Evolutionary conservation across 768 basidiomycete species (phyloP).

Genomic region (Phylloporus sp.): DNA sequence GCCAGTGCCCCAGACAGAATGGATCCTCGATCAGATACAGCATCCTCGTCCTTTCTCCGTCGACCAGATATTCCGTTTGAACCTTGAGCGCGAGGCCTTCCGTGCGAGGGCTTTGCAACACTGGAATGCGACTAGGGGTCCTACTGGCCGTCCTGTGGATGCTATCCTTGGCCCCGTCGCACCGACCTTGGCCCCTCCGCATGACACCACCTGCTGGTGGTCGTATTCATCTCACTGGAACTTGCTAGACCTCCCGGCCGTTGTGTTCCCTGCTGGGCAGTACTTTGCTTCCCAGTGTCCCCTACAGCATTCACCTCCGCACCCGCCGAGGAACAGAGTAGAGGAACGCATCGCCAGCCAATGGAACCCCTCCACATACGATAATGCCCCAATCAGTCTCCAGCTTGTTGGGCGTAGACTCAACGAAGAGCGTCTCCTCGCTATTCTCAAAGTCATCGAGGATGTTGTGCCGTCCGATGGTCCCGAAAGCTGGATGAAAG

Average conservation of each 20-base stretch:
- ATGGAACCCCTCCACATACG: conserved; percentile 41
- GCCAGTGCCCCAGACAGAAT: conserved; percentile 40
- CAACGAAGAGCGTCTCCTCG: conserved; percentile 48
- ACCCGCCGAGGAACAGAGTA: conserved; percentile 31
- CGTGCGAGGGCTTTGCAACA: conserved; percentile 38
- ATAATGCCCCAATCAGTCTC: conserved; percentile 42
- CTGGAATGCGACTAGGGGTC: conserved; percentile 39
- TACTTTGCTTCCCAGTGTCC: conserved; percentile 25
- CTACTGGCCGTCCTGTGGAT: conserved; percentile 45
- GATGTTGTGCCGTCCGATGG: conserved; percentile 12
- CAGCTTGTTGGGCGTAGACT: conserved; percentile 50
- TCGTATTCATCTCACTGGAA: conserved; percentile 53
- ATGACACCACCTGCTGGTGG: conserved; percentile 48
- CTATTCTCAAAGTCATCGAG: conserved; percentile 41
- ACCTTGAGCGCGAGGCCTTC: conserved; percentile 41
- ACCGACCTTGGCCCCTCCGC: conserved; percentile 46
- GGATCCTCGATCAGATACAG: conserved; percentile 42
- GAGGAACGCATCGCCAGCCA: conserved; percentile 36
- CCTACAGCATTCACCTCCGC: conserved; percentile 10
- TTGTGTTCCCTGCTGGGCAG: conserved; percentile 45
- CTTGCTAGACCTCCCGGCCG: conserved; percentile 45
- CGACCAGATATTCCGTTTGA: conserved; percentile 44
- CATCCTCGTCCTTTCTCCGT: conserved; percentile 36
- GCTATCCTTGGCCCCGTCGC: conserved; percentile 45
- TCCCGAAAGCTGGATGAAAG: conserved; percentile 9